These are phyloP conservation scores for Wickerhamiella kurtzmanii DNA, from an alignment of 805 yeast genomes.

Conservation along the genomic window DNA sequence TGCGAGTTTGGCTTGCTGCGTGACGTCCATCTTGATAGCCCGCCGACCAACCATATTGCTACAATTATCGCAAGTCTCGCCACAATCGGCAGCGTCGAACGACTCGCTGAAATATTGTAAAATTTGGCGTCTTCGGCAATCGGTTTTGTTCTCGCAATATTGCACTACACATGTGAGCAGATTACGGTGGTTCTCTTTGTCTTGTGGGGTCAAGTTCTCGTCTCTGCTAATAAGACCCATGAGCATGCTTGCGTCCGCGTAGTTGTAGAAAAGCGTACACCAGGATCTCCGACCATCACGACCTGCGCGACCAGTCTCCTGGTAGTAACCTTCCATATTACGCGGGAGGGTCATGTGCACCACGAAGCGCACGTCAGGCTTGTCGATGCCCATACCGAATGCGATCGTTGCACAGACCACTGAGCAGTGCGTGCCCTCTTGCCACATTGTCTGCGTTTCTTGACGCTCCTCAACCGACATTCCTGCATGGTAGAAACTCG, in stretches of 20 bases:
- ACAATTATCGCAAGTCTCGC: constrained; percentile 79
- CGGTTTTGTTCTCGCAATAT: constrained; percentile 82
- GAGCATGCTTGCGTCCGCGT: constrained; percentile 63
- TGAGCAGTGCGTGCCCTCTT: constrained; percentile 41
- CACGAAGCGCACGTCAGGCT: constrained; percentile 87
- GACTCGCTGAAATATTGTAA: constrained; percentile 80
- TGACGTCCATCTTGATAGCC: constrained; percentile 41
- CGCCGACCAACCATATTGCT: constrained; percentile 30
- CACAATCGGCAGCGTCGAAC: constrained; percentile 54
- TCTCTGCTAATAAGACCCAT: constrained; percentile 71
- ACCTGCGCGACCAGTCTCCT: constrained; percentile 97
- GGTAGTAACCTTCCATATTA: constrained; percentile 90
- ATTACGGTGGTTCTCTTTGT: constrained; percentile 62
- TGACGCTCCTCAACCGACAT: constrained; percentile 66
- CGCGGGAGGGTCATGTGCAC: constrained; percentile 80
- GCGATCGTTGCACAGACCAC: constrained; percentile 96
- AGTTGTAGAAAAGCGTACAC: constrained; percentile 71
- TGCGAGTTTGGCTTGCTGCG: constrained; percentile 46
- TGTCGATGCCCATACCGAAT: constrained; percentile 98
- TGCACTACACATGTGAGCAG: constrained; percentile 74
- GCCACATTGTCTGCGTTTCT: constrained; percentile 72
- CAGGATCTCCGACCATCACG: constrained; percentile 78
- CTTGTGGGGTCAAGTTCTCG: constrained; percentile 44
- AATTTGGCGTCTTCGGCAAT: constrained; percentile 81
- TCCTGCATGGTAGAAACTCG: constrained; percentile 89